Base-by-base conservation (phyloP, 108 stramenopile genomes). In the Conticribra guillardii region DNA sequence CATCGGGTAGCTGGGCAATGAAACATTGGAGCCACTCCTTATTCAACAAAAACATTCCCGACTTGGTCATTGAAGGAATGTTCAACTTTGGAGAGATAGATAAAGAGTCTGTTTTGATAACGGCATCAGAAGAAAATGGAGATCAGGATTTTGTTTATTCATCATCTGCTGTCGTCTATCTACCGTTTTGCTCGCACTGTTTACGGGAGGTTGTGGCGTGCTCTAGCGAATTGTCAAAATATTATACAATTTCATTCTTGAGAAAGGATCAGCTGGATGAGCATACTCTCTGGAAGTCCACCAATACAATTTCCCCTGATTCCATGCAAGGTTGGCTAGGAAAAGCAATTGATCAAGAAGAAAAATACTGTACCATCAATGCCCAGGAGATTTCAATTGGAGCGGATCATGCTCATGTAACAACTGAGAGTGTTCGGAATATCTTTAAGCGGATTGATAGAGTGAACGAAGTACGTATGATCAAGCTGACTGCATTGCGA, bases 121-220 rank as follows among this genome's bases (percentile, higher is more conserved):
- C 32, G 31, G 53, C 62, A 30, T 26, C 52, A 54, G 37, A 29
- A 48, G 19, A 62, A 15, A 19, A 44, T 17, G 23, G n/a, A 23
- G 47, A 24, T 29, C 58, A 47, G 23, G 67, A 58, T 47, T 73
- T 63, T 29, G 29, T 71, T 34, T 52, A 48, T 27, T 69, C 72
- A 4, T 41, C 48, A 16, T 58, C 67, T n/a, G 88, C 83, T 5
- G 87, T 83, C 9, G 81, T 92, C 0, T 92, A 87, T 60, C 71
- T 92, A 22, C 91, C 91, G 2, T 92, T 92, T 70, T 89, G 88
- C 57, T 79, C 84, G 7, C 88, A 92, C 62, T 87, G 86, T 30
- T 84, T 88, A 31, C 80, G 78, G 29, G 71, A 87, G 53, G 70
- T 92, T 22, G 75, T 86, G n/a, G 77, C 82, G 3, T 67, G 67